Evolutionary conservation across 176 grass and related monocot species (phyloP), one percentile per base, ranked within the genome.

Genomic region (Oryza meyeriana): DNA sequence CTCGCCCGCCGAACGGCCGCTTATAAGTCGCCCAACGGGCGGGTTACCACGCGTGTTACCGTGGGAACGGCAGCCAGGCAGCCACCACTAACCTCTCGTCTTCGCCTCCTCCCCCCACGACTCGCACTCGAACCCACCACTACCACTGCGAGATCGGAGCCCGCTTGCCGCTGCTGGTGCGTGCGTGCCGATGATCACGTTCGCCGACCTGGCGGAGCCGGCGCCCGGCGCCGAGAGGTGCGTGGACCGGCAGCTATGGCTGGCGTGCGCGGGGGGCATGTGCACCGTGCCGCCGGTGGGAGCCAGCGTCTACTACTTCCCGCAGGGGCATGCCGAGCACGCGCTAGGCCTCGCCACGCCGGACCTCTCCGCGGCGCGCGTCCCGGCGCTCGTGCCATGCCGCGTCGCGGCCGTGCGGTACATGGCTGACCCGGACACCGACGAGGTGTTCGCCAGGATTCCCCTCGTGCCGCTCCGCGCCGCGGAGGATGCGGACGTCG

Each of bases 291-390:
- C 93, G 28, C 79, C 87, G 44, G 89, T 94, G 25, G 85, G 92
- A 80, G 85, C 82, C 71, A 79, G 41, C 84, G 91, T 99, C 10
- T 94, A 87, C 87, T 99, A 95, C 91, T 99, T 99, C 84, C 93
- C 93, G 68, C 97, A 99, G 81, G 97, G 97, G 76, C 94, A 99
- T 75, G 90, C 94, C 64, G 97, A 99, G 97, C 97, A 99, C 64
- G 97, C 93, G 28, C 83, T 86, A 10, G 70, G 82, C 68, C 74
- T 77, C 75, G 58, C 85, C 64, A 81, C 64, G 12, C 34, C 72
- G 25, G 70, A 84, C 75, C 62, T 87, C 64, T 82, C 76, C 16
- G 75, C 79, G 1, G 35, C 67, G 31, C 80, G 73, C 45, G 77
- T 93, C 72, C 95, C 84, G 4, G 52, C 88, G 40, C 72, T 90